Base-by-base conservation (phyloP, 2,329 filamentous ascomycete species). In the Paecilomyces sp. region DNA sequence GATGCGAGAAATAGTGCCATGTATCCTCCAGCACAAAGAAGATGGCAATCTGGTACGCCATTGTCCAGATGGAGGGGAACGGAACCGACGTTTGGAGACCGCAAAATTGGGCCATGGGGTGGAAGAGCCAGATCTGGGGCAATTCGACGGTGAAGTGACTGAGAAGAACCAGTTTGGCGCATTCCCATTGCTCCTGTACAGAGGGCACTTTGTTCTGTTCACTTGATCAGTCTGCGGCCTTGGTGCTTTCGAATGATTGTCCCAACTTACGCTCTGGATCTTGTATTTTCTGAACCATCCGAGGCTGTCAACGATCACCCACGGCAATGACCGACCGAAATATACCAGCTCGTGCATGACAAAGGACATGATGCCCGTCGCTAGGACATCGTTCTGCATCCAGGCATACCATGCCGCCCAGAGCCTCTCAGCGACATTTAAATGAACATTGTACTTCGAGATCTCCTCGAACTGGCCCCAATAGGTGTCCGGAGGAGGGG, bases 1-100 rank as follows among this genome's bases (percentile, higher is more conserved):
- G 91, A 80, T 99, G 94, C 67, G 86, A 87, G 88, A 92, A 97
- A 83, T 99, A 99, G 79, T 99, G 94, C 94, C 94, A 99, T 66
- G 93, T 82, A 77, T 99, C 94, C 77, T 99, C 94, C 71, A 97
- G 79, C 61, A 97, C 84, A 79, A 99, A 99, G 83, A 97, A 95
- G 73, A 97, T 83, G 62, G 88, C 85, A 67, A 99, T 93, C 71
- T 99, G 94, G 74, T 90, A 86, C 65, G 88, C 89, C 83, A 99
- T 97, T 71, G 88, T 97, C 79, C 84, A 89, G 66, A 88, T 70
- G 12, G 89, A 82, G 34, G 94, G 94, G 82, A 99, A 99, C 9
- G 93, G 94, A 55, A 96, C 90, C 63, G 86, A 85, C 65, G 90
- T 96, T 61, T 88, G 83, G 77, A 99, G 88, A 69, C 94, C 94